Percentiles rank a stretch among this genome's conserved stretches.
These are phyloP conservation scores for Aspergillus asperescens DNA, from an alignment of 495 filamentous ascomycete species.

Conservation along the genomic window DNA sequence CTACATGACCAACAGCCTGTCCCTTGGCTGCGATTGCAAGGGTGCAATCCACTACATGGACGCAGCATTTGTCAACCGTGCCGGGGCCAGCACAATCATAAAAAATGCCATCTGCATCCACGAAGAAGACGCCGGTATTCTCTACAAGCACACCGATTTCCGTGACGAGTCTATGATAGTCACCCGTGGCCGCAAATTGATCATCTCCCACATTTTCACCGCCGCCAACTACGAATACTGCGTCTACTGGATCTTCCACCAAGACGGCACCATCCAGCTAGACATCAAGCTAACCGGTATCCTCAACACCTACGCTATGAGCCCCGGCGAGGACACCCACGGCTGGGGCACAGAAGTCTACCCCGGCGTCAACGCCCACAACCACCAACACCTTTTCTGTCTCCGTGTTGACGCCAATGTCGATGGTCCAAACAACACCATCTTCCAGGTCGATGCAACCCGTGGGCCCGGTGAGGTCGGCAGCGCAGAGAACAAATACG, in stretches of 20 bases:
- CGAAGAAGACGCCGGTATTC: constrained; percentile 88
- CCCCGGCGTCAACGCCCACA: constrained; percentile 71
- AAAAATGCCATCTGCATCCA: constrained; percentile 97
- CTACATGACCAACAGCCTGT: constrained; percentile 91
- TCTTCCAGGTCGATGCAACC: constrained; percentile 75
- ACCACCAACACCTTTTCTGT: constrained; percentile 96
- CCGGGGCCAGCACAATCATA: constrained; percentile 70
- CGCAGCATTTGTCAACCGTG: constrained; percentile 77
- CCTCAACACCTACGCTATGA: constrained; percentile 86
- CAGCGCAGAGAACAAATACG: constrained; percentile 78
- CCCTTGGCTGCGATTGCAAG: constrained; percentile 91
- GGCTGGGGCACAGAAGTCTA: constrained; percentile 95
- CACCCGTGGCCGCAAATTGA: constrained; percentile 78
- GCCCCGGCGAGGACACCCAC: constrained; percentile 73
- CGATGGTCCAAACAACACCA: constrained; percentile 79
- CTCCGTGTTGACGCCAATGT: constrained; percentile 85
- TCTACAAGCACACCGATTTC: constrained; percentile 97
- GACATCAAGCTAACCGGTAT: constrained; percentile 96
- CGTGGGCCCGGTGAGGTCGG: constrained; percentile 65
- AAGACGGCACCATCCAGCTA: constrained; percentile 88
- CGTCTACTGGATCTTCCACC: constrained; percentile 89
- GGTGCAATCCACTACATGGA: constrained; percentile 89
- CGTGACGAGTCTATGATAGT: constrained; percentile 83
- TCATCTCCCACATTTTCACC: constrained; percentile 92
- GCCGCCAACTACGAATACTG: constrained; percentile 98